A percentile compares a stretch with the other conserved stretches of the same genome.
Evolutionary conservation across 345 rosid species (phyloP).

Genomic region (Citrus australasica): DNA sequence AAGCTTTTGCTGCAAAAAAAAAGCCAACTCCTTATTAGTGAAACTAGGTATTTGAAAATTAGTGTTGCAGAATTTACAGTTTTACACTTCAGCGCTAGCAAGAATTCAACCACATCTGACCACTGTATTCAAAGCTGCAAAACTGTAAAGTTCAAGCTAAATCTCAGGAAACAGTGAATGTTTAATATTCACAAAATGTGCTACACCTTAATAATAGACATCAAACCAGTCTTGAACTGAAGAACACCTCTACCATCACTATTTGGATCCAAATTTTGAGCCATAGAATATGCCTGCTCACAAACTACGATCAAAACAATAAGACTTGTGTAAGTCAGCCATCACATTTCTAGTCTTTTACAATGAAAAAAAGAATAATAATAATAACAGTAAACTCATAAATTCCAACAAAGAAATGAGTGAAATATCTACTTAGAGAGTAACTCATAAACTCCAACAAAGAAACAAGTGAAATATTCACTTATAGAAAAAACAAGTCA

Average conservation of each 20-base stretch:
- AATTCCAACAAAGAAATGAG: not conserved
- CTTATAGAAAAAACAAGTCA: not conserved
- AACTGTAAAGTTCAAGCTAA: not conserved
- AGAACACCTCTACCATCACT: constrained; percentile 98
- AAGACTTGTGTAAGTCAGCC: not conserved
- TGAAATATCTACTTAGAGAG: not conserved
- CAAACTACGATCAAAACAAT: constrained; percentile 52
- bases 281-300: constrained; percentile 96
- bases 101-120: not conserved
- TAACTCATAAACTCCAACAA: not conserved
- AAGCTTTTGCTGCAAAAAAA: constrained; percentile 82
- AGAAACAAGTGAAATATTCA: not conserved
- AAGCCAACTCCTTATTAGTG: not conserved
- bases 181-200: not conserved
- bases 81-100: not conserved
- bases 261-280: constrained; percentile 91
- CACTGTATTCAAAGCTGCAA: not conserved
- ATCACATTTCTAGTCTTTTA: not conserved
- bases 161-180: not conserved
- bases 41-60: not conserved
- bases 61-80: not conserved
- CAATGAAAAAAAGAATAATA: not conserved
- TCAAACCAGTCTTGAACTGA: constrained; percentile 98
- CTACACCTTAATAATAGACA: constrained; percentile 83
- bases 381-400: too few relatives aligned